phyloP scores from a whole-genome alignment of 495 filamentous ascomycete genomes.

The Lasiosphaeria ovina region DNA sequence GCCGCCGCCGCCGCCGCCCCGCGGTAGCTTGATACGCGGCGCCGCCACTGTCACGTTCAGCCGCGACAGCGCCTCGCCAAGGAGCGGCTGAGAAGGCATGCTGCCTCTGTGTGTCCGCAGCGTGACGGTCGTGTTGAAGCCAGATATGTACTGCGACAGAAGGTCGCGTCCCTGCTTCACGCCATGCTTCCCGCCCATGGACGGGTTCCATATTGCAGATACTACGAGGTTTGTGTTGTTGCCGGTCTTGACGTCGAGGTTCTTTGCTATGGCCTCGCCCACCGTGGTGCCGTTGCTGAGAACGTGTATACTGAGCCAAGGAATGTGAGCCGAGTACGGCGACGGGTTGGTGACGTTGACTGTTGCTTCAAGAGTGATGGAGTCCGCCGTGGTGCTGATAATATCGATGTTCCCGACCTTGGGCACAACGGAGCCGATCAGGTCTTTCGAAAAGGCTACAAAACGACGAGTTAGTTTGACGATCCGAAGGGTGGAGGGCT shows the following conservation, averaged over 20 bases:
- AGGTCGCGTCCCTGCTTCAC: constrained; percentile 64
- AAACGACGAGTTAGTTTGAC: constrained; percentile 2
- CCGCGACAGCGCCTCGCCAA: constrained; percentile 69
- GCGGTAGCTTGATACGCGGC: constrained; percentile 59
- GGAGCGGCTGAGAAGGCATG: constrained; percentile 68
- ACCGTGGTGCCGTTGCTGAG: constrained; percentile 69
- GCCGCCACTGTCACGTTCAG: constrained; percentile 67
- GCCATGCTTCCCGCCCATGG: constrained; percentile 57
- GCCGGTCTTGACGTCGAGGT: constrained; percentile 62
- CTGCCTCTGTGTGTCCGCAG: constrained; percentile 64
- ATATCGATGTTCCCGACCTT: constrained; percentile 64
- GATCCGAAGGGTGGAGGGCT: neutral
- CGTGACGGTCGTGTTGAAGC: constrained; percentile 75
- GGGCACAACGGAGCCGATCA: constrained; percentile 54
- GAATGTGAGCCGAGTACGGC: constrained; percentile 73
- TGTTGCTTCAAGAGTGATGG: constrained; percentile 62
- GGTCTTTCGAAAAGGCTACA: constrained; percentile 37
- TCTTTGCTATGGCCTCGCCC: constrained; percentile 64
- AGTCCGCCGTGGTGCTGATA: constrained; percentile 63
- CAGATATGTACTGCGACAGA: constrained; percentile 82
- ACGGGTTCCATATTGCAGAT: constrained; percentile 73
- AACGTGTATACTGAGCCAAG: constrained; percentile 73
- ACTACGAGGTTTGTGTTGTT: constrained; percentile 69
- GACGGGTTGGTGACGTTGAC: constrained; percentile 90
- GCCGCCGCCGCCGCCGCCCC: constrained; percentile 2